A percentile compares a stretch with the other conserved stretches of the same genome.
These are phyloP conservation scores for Boletus eberwhitei DNA, from an alignment of 768 basidiomycete genomes.

Conservation along the genomic window DNA sequence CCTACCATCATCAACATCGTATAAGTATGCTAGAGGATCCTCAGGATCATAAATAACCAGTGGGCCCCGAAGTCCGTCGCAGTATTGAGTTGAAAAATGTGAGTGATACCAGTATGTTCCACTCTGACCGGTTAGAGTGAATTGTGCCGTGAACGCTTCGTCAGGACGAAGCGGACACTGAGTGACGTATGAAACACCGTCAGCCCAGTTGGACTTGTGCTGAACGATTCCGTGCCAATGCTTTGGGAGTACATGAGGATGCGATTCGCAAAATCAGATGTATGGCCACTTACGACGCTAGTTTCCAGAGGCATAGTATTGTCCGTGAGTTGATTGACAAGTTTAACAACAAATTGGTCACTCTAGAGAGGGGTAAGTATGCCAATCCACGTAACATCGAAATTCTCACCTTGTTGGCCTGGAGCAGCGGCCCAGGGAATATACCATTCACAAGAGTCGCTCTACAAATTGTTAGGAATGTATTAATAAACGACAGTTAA, in stretches of 20 bases:
- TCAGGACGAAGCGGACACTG: constrained; percentile 41
- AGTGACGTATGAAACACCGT: constrained; percentile 39
- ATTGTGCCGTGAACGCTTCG: constrained; percentile 36
- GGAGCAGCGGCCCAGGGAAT: constrained; percentile 47
- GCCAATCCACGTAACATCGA: too few relatives aligned
- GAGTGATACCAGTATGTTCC: constrained; percentile 53
- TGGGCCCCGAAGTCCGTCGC: constrained; percentile 42
- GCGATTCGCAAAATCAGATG: not conserved
- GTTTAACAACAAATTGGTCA: constrained; percentile 38
- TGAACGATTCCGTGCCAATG: constrained; percentile 35
- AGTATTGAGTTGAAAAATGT: constrained; percentile 36
- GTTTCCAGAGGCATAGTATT: constrained; percentile 46
- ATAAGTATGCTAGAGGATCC: constrained; percentile 39
- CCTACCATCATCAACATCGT: constrained; percentile 47
- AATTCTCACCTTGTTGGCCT: constrained; percentile 32
- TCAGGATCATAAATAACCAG: constrained; percentile 45
- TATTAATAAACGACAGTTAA: not conserved
- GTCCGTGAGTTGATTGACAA: constrained; percentile 45
- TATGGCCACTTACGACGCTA: constrained; percentile 30
- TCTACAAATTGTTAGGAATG: constrained; percentile 19
- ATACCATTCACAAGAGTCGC: constrained; percentile 42
- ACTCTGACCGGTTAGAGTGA: constrained; percentile 30
- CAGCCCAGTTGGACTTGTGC: constrained; percentile 28
- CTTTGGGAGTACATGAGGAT: constrained; percentile 21
- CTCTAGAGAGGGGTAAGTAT: constrained; percentile 27